These are phyloP conservation scores for Cylindrodendrum hubeiense DNA, from an alignment of 2,329 filamentous ascomycete genomes.

Conservation along the genomic window DNA sequence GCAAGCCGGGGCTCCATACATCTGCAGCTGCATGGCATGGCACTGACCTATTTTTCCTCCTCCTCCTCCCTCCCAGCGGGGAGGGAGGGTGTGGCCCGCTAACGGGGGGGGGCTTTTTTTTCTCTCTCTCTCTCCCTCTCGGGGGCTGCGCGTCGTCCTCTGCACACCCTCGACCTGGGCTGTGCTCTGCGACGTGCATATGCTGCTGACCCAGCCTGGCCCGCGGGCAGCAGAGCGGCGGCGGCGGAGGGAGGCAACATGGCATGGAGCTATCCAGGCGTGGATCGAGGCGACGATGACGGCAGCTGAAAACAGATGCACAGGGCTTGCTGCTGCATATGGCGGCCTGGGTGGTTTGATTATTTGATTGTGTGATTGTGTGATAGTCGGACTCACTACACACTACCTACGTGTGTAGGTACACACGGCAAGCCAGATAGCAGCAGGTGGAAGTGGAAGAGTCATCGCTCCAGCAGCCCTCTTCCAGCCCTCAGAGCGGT, in stretches of 20 bases:
- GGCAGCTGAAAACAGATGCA: not conserved
- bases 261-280: constrained; percentile 1
- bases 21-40: constrained; percentile 19
- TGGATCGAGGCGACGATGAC: constrained; percentile 4
- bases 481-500: not conserved
- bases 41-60: constrained; percentile 14
- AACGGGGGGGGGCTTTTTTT: not conserved
- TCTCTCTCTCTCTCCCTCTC: not conserved
- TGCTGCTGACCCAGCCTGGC: constrained; percentile 25
- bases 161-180: constrained; percentile 14
- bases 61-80: not conserved
- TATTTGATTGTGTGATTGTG: too few species aligned
- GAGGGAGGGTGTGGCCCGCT: constrained; percentile 3
- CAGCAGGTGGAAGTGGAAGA: not conserved
- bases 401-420: not conserved
- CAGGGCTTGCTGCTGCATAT: not conserved
- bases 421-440: not conserved
- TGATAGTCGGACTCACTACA: too few species aligned
- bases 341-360: not conserved
- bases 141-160: not conserved
- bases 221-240: not conserved
- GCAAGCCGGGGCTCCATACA: constrained; percentile 25
- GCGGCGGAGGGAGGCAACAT: not conserved
- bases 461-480: not conserved
- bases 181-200: constrained; percentile 28